Conservation (phyloP, 306 rosid species). For the Medicago ruthenica region DNA sequence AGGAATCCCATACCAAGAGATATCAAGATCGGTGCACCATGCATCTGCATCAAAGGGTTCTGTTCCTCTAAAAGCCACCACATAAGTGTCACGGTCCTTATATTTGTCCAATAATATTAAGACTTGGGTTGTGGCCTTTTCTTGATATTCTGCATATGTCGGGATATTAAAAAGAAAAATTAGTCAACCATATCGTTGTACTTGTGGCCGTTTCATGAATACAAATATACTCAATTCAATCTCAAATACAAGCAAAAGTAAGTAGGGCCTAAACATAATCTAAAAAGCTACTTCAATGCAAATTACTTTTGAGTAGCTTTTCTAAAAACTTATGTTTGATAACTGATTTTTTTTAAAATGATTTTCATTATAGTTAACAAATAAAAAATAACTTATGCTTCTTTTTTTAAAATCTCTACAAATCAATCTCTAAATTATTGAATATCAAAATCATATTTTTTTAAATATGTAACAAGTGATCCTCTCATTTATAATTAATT, state of each 20-base stretch:
- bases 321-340: too few relatives aligned
- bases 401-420: too few relatives aligned
- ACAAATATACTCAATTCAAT: neutral
- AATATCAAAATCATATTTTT: too few relatives aligned
- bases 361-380: too few relatives aligned
- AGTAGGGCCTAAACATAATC: too few relatives aligned
- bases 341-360: too few relatives aligned
- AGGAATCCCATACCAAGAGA: constrained; percentile 73
- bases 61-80: constrained; percentile 82
- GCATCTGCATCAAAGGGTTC: constrained; percentile 79
- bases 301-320: too few relatives aligned
- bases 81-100: constrained; percentile 54
- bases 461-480: too few relatives aligned
- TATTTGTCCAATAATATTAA: constrained; percentile 58
- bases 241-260: neutral
- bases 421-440: too few relatives aligned
- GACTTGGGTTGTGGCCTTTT: constrained; percentile 65
- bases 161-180: neutral
- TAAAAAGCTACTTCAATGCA: too few relatives aligned
- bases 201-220: neutral
- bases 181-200: neutral
- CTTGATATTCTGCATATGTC: constrained; percentile 61
- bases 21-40: constrained; percentile 80
- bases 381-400: too few relatives aligned
- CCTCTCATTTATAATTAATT: too few relatives aligned